Evolutionary conservation across 2,329 filamentous ascomycete species (phyloP).

Genomic region (Rhynchosporium agropyri): DNA sequence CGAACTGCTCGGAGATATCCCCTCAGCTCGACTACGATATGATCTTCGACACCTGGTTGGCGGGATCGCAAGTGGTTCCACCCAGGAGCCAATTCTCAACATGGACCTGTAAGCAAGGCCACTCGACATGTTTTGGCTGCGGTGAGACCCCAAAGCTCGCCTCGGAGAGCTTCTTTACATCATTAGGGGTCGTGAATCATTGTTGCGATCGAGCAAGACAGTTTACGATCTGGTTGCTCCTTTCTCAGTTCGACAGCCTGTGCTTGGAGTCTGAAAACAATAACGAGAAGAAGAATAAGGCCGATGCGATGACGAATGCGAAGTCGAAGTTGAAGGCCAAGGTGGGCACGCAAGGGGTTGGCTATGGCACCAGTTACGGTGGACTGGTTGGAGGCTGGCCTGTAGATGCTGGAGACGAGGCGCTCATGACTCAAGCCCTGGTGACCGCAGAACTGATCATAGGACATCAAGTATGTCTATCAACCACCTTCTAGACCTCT

Average conservation of each 20-base stretch:
- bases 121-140: slow-evolving; percentile 31
- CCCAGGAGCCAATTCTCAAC: slow-evolving; percentile 26
- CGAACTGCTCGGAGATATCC: slow-evolving; percentile 8
- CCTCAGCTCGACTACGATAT: slow-evolving; percentile 9
- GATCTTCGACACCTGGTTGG: slow-evolving; percentile 27
- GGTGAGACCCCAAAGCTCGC: slow-evolving; percentile 21
- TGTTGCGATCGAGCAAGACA: slow-evolving; percentile 28
- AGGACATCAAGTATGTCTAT: not conserved
- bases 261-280: not conserved
- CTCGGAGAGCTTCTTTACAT: slow-evolving; percentile 26
- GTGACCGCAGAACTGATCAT: not conserved
- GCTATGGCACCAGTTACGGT: slow-evolving; percentile 19
- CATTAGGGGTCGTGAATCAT: slow-evolving; percentile 31
- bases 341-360: slow-evolving; percentile 18
- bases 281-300: not conserved
- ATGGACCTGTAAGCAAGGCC: slow-evolving; percentile 19
- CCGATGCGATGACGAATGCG: not conserved
- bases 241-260: slow-evolving; percentile 28
- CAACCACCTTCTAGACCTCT: not conserved
- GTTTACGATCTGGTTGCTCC: slow-evolving; percentile 30
- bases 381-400: slow-evolving; percentile 2
- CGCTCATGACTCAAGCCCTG: not conserved
- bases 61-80: slow-evolving; percentile 27
- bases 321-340: slow-evolving; percentile 18
- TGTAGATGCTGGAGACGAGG: not conserved